A percentile compares a stretch with the other conserved stretches of the same genome.
phyloP scores from a whole-genome alignment of 1,139 yeast species.

The Candida sp. region DNA sequence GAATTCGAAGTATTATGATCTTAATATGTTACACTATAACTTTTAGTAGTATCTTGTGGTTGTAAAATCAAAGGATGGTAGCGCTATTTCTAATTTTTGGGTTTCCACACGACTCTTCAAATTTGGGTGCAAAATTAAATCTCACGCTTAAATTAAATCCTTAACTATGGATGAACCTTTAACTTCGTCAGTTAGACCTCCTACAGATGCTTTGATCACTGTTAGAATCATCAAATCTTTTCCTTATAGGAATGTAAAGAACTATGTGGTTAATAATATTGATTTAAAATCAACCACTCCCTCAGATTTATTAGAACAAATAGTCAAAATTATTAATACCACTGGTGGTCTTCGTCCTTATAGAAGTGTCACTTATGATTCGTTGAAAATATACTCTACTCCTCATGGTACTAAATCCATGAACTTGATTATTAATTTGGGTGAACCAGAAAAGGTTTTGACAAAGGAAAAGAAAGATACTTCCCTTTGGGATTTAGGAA shows the following conservation, averaged over 20 bases:
- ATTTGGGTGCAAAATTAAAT: neutral
- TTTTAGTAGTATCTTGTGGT: too few species aligned
- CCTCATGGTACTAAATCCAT: conserved; percentile 96
- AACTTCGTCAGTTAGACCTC: conserved; percentile 66
- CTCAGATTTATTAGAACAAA: conserved; percentile 48
- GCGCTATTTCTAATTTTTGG: neutral
- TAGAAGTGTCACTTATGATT: conserved; percentile 71
- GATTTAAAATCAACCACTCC: conserved; percentile 74
- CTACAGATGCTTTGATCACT: conserved; percentile 71
- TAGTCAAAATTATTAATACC: conserved; percentile 50
- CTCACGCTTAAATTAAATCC: too few species aligned
- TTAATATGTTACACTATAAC: too few species aligned
- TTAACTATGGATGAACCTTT: conserved; percentile 49
- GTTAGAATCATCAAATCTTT: conserved; percentile 87
- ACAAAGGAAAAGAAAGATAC: conserved; percentile 24
- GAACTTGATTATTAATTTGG: conserved; percentile 88
- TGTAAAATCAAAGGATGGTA: too few species aligned
- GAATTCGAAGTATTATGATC: too few species aligned
- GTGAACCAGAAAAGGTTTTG: conserved; percentile 66
- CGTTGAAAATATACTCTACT: conserved; percentile 84
- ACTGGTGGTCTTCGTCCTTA: conserved; percentile 79
- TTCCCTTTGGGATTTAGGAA: conserved; percentile 61
- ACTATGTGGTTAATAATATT: conserved; percentile 67
- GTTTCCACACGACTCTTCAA: neutral
- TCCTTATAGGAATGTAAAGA: conserved; percentile 87